Evolutionary conservation across 2,329 filamentous ascomycete genomes (phyloP).

Genomic region (Fusarium sp.): DNA sequence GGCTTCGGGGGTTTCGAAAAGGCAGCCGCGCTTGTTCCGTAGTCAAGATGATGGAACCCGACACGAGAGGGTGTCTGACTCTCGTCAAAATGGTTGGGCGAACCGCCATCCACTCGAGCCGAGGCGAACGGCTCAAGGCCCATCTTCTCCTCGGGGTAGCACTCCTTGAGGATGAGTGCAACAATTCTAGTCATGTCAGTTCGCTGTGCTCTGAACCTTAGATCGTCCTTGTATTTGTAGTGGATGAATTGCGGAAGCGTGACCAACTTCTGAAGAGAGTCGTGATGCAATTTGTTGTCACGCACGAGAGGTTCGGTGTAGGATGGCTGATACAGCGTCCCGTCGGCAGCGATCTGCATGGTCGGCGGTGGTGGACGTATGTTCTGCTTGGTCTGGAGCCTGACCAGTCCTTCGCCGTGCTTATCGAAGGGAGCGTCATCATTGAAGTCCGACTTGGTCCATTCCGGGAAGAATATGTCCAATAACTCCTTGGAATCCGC

Average conservation of each 20-base stretch:
- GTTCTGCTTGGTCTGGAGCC: constrained; percentile 32
- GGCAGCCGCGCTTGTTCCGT: too few species aligned
- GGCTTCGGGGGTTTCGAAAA: too few species aligned
- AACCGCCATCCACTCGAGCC: constrained; percentile 3
- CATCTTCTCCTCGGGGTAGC: not conserved
- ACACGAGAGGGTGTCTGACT: not conserved
- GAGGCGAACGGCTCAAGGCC: constrained; percentile 1
- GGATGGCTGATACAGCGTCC: constrained; percentile 18
- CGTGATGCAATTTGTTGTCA: constrained; percentile 47
- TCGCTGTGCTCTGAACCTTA: too few species aligned
- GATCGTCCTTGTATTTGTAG: too few species aligned
- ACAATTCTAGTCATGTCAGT: constrained; percentile 41
- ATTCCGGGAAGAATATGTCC: constrained; percentile 46
- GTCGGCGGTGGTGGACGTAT: constrained; percentile 18
- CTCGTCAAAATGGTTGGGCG: constrained; percentile 27
- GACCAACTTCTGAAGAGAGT: constrained; percentile 50
- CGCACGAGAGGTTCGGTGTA: constrained; percentile 37
- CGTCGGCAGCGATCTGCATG: constrained; percentile 24
- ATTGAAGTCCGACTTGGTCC: constrained; percentile 49
- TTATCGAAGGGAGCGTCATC: constrained; percentile 50
- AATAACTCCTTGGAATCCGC: constrained; percentile 34
- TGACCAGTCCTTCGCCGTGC: constrained; percentile 38
- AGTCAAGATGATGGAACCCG: too few species aligned
- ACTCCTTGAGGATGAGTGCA: constrained; percentile 7
- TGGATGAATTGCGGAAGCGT: too few species aligned